Conservation (phyloP, 1,284 basidiomycete genomes). For the Leucoagaricus sp. region DNA sequence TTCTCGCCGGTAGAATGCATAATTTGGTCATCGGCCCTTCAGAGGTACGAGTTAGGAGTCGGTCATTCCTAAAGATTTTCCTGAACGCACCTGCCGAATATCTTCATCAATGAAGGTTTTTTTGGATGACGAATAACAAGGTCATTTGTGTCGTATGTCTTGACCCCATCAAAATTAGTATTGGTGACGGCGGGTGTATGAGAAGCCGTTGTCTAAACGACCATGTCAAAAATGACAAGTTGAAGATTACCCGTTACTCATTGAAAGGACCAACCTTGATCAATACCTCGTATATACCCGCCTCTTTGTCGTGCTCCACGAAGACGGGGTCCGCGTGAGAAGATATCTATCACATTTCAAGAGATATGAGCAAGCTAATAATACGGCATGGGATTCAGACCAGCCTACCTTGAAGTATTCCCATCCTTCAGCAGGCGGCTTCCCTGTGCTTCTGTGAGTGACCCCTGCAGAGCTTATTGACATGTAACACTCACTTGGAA, state of each 20-base stretch:
- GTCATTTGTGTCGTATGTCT: conserved; percentile 25
- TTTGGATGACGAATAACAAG: conserved; percentile 29
- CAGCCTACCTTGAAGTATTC: conserved; percentile 25
- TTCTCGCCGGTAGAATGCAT: conserved; percentile 35
- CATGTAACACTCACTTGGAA: conserved; percentile 18
- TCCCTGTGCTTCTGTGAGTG: conserved; percentile 1
- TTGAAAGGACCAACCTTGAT: conserved; percentile 12
- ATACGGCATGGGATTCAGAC: too few species aligned
- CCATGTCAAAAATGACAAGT: too few species aligned
- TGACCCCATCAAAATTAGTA: conserved; percentile 11
- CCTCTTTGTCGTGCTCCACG: conserved; percentile 16
- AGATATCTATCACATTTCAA: conserved; percentile 18
- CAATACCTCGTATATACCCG: conserved; percentile 16
- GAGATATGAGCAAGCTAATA: neutral
- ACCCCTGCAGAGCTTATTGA: too few species aligned
- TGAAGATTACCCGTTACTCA: neutral
- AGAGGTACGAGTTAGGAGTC: neutral
- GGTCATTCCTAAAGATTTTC: neutral
- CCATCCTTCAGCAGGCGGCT: conserved; percentile 24
- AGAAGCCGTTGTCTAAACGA: conserved; percentile 10
- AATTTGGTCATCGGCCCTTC: conserved; percentile 26
- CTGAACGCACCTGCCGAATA: conserved; percentile 21
- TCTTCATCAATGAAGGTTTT: conserved; percentile 21
- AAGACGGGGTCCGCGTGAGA: conserved; percentile 20
- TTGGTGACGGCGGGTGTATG: conserved; percentile 23